Base-by-base conservation (phyloP, 148 eudicot species). In the Dysphania ambrosioides region DNA sequence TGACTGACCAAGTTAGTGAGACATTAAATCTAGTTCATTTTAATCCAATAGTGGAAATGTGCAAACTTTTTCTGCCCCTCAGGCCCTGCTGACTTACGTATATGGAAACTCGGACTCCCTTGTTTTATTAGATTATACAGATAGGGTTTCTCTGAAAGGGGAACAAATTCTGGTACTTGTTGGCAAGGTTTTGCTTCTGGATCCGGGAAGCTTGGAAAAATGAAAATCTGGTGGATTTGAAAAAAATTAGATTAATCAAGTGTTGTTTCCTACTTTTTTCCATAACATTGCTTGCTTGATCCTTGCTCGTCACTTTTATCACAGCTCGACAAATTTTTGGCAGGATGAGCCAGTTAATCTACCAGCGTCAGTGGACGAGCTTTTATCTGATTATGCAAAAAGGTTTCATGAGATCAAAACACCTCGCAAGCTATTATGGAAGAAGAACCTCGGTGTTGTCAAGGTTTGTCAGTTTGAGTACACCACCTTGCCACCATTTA, bases 351-450 rank as follows among this genome's bases (percentile, higher is more conserved):
- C 86, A 40, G 72, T 92, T 73, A 87, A 76, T 79, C 47, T 92
- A 66, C 97, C 99, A 40, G 87, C 35, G 76, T 71, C 89, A 68
- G 89, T 95, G 79, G 92, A 90, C 55, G 85, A 82, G 77, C 91
- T 95, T 77, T 81, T 95, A 68, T 79, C 82, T 72, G 99, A 90
- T 72, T 95, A 95, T 85, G 93, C 99, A 78, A 90, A 87, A 84
- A 86, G 99, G 82, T 95, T 87, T 77, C 80, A 88, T 83, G 94
- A 95, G 82, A 85, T 92, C 66, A 95, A 95, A 84, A 92, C 94
- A 60, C 99, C 99, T 67, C 96, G 99, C 57, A 95, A 92, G 86
- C 84, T 95, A 32, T 81, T 86, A 42, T 95, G 99, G 99, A 95
- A 90, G 83, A 95, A 95, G 87, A 95, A 89, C 75, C 99, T 92